A percentile compares a stretch with the other conserved stretches of the same genome.
Evolutionary conservation across 1,284 basidiomycete genomes (phyloP).

Genomic region (Rhodotorula sp.): DNA sequence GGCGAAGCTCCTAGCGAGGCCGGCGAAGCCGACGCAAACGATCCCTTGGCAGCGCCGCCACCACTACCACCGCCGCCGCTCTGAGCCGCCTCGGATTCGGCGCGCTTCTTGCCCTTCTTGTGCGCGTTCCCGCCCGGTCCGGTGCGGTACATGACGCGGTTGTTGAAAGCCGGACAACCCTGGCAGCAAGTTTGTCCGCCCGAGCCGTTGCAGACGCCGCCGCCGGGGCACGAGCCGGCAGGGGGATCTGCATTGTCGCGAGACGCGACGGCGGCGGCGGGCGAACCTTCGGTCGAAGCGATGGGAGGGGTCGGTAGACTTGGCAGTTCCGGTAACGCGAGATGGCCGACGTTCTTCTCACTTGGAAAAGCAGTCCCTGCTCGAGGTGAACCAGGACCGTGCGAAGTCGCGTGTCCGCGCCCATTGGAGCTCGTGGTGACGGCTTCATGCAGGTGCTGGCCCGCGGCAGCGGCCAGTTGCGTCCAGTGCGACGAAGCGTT

Average conservation of each 20-base stretch:
- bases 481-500: neutral
- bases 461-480: constrained; percentile 1
- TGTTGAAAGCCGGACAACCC: constrained; percentile 93
- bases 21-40: too few relatives aligned
- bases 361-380: neutral
- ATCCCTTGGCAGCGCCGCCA: neutral
- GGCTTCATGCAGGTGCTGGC: neutral
- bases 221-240: constrained; percentile 79
- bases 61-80: neutral
- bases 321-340: neutral
- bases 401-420: neutral
- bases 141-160: constrained; percentile 50
- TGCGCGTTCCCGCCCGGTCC: constrained; percentile 3
- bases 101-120: constrained; percentile 7
- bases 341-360: neutral
- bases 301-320: neutral
- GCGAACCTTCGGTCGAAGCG: too few relatives aligned
- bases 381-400: neutral
- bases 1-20: too few relatives aligned
- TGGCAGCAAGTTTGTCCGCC: constrained; percentile 85
- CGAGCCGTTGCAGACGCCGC: constrained; percentile 90
- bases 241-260: constrained; percentile 27
- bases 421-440: neutral
- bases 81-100: neutral
- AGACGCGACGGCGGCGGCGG: neutral